Conservation (phyloP, 805 yeast species). For the Lipomyces yamadae region DNA sequence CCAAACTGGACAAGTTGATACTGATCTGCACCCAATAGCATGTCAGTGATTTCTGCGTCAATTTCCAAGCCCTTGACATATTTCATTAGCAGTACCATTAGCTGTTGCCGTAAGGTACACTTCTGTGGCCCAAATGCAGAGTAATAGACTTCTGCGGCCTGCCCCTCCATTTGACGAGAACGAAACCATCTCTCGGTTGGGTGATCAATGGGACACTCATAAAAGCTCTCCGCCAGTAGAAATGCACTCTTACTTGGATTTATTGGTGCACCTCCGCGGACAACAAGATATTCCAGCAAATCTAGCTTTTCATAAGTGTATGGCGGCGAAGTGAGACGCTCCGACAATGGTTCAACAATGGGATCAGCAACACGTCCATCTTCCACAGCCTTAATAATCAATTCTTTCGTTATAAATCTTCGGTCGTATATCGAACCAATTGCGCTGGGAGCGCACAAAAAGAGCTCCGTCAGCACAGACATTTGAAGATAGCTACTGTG, state of each 20-base stretch:
- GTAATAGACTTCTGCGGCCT: neutral
- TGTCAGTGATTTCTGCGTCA: constrained; percentile 24
- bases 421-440: constrained; percentile 18
- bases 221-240: constrained; percentile 19
- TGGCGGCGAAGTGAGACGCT: constrained; percentile 13
- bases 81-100: constrained; percentile 10
- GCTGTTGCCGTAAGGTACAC: neutral
- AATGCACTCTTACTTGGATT: constrained; percentile 19
- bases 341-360: constrained; percentile 13
- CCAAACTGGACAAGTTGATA: constrained; percentile 21
- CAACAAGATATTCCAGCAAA: constrained; percentile 24
- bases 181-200: neutral
- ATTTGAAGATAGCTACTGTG: constrained; percentile 17
- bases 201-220: constrained; percentile 10
- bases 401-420: constrained; percentile 20
- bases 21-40: constrained; percentile 21
- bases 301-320: constrained; percentile 16
- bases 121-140: constrained; percentile 5
- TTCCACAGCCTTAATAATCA: constrained; percentile 4
- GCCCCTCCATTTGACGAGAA: neutral
- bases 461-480: constrained; percentile 13
- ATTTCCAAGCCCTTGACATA: constrained; percentile 10
- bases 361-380: constrained; percentile 16
- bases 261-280: constrained; percentile 18
- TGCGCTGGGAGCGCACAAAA: constrained; percentile 13